phyloP scores from a whole-genome alignment of 2,329 filamentous ascomycete species.

The Pestalotiopsis sp. region DNA sequence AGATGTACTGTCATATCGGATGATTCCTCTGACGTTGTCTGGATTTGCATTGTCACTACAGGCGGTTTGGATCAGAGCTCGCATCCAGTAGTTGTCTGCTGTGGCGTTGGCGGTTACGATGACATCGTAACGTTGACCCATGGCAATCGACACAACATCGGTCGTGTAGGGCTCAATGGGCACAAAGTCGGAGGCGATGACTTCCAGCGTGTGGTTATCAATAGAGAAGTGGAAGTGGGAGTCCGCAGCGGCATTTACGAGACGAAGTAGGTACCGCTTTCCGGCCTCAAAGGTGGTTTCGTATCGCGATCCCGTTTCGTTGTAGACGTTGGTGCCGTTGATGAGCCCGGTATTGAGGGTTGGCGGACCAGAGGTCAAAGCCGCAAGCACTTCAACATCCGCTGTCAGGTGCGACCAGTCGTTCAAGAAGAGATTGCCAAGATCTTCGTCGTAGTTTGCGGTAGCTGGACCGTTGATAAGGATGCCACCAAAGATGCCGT shows the following conservation, averaged over 20 bases:
- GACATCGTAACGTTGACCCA: slow-evolving; percentile 43
- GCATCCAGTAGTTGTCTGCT: slow-evolving; percentile 48
- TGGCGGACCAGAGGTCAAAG: slow-evolving; percentile 32
- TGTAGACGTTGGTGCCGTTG: slow-evolving; percentile 31
- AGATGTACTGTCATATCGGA: slow-evolving; percentile 37
- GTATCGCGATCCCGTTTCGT: slow-evolving; percentile 34
- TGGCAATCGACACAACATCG: slow-evolving; percentile 35
- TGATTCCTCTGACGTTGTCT: slow-evolving; percentile 48
- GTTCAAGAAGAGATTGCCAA: slow-evolving; percentile 57
- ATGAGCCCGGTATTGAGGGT: slow-evolving; percentile 42
- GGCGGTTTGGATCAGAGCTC: slow-evolving; percentile 39
- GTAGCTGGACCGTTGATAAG: slow-evolving; percentile 61
- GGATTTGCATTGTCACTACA: slow-evolving; percentile 41
- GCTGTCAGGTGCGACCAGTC: slow-evolving; percentile 56
- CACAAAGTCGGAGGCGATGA: slow-evolving; percentile 58
- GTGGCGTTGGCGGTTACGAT: slow-evolving; percentile 41
- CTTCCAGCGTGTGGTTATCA: slow-evolving; percentile 56
- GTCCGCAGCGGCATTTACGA: slow-evolving; percentile 47
- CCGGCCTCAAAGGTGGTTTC: slow-evolving; percentile 39
- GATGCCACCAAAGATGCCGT: slow-evolving; percentile 61
- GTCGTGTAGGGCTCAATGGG: slow-evolving; percentile 56
- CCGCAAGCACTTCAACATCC: slow-evolving; percentile 33
- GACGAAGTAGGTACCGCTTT: slow-evolving; percentile 41
- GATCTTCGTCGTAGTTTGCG: slow-evolving; percentile 62
- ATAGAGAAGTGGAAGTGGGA: slow-evolving; percentile 49